Conservation (phyloP, 1,284 basidiomycete species). For the Leccinum solheimii region DNA sequence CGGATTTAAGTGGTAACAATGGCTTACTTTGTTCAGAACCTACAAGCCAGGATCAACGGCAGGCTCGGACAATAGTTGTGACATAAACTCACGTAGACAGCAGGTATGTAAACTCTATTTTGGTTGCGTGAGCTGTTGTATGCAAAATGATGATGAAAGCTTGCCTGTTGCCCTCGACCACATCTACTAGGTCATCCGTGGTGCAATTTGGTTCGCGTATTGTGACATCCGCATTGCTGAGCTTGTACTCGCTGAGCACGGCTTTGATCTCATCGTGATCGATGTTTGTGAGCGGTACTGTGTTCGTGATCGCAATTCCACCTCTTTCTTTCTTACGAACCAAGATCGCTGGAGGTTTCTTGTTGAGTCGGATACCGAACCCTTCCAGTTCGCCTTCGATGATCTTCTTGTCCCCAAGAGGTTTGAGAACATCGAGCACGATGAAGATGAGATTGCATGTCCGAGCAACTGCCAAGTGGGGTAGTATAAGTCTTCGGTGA, state of each 20-base stretch:
- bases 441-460: conserved; percentile 99
- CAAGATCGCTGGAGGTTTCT: conserved; percentile 87
- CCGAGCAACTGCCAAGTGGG: conserved; percentile 71
- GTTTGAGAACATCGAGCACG: conserved; percentile 96
- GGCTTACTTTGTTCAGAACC: conserved; percentile 74
- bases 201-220: conserved; percentile 94
- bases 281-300: conserved; percentile 95
- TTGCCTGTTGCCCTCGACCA: conserved; percentile 89
- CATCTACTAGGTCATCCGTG: conserved; percentile 96
- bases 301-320: conserved; percentile 91
- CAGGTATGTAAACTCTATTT: conserved; percentile 88
- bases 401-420: conserved; percentile 90
- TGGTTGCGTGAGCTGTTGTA: conserved; percentile 9
- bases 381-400: conserved; percentile 94
- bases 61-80: background rate
- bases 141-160: conserved; percentile 15
- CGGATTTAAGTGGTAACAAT: background rate
- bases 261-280: conserved; percentile 97
- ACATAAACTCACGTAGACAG: conserved; percentile 69
- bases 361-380: conserved; percentile 96
- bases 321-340: conserved; percentile 95
- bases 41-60: conserved; percentile 28
- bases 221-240: conserved; percentile 89
- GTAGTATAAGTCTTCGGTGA: conserved; percentile 15
- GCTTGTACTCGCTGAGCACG: conserved; percentile 90